A percentile compares a stretch with the other conserved stretches of the same genome.
These are phyloP conservation scores for Saccharomyces hybrid DNA, from an alignment of 1,139 yeast genomes.

Conservation along the genomic window DNA sequence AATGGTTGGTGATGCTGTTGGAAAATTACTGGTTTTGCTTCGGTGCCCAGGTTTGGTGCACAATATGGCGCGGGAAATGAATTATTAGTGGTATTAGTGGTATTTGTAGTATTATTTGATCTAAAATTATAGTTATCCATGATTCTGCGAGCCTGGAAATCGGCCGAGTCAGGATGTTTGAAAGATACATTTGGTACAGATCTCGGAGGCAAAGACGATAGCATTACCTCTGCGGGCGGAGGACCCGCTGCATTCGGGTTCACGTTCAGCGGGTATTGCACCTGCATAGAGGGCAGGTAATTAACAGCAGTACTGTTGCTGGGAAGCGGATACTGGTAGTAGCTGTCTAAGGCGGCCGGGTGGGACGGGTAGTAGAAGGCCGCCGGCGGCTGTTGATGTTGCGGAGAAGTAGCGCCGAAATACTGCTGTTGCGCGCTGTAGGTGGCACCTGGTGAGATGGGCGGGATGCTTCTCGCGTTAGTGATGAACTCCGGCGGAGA, in stretches of 20 bases:
- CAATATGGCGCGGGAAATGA: background rate
- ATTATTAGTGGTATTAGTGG: background rate
- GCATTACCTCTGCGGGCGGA: background rate
- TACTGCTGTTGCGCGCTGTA: background rate
- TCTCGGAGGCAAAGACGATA: background rate
- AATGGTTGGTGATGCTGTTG: slow-evolving; percentile 1
- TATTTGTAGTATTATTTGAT: background rate
- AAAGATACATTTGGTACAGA: background rate
- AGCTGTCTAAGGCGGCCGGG: background rate
- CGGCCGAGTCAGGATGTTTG: background rate
- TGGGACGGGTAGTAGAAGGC: background rate
- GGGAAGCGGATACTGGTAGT: background rate
- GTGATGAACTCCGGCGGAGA: background rate
- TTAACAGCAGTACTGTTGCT: background rate
- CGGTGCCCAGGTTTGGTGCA: background rate
- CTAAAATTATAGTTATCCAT: background rate
- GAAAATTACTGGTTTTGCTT: background rate
- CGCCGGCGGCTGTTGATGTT: background rate
- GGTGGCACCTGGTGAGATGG: background rate
- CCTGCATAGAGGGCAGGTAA: background rate
- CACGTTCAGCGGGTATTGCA: background rate
- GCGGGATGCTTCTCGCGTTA: background rate
- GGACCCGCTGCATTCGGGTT: background rate
- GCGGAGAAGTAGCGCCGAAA: background rate
- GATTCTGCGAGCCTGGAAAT: background rate